A percentile compares a stretch with the other conserved stretches of the same genome.
phyloP scores from a whole-genome alignment of 768 basidiomycete species.

The Collybia mongolica region DNA sequence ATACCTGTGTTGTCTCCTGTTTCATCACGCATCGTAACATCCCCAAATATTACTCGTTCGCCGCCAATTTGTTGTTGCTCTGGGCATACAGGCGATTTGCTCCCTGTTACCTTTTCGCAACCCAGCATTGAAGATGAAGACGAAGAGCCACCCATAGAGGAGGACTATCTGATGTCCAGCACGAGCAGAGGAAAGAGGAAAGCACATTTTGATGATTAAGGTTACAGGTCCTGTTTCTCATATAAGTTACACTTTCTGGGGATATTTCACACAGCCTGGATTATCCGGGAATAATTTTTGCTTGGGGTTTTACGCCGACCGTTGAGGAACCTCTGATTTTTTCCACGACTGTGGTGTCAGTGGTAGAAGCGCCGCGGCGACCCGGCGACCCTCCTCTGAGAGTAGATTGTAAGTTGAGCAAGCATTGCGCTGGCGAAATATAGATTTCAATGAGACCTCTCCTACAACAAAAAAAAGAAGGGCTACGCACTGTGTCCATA shows the following conservation, averaged over 20 bases:
- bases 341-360: slow-evolving; percentile 53
- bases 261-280: no score
- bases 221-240: not conserved
- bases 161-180: slow-evolving; percentile 22
- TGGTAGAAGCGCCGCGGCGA: slow-evolving; percentile 89
- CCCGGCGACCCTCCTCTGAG: slow-evolving; percentile 88
- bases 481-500: slow-evolving; percentile 73
- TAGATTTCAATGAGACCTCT: not conserved
- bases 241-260: not conserved
- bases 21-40: slow-evolving; percentile 3
- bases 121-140: slow-evolving; percentile 65
- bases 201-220: slow-evolving; percentile 32
- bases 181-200: slow-evolving; percentile 66
- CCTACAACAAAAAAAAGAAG: not conserved
- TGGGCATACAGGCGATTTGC: slow-evolving; percentile 46
- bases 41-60: slow-evolving; percentile 15
- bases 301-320: not conserved
- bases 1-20: slow-evolving; percentile 9
- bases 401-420: slow-evolving; percentile 95
- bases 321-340: slow-evolving; percentile 23
- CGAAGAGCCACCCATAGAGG: slow-evolving; percentile 36
- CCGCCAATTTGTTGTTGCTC: slow-evolving; percentile 8
- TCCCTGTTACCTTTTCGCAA: slow-evolving; percentile 57
- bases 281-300: not conserved
- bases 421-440: slow-evolving; percentile 73